These are phyloP conservation scores for Pseudogymnoascus sp. DNA, from an alignment of 2,329 filamentous ascomycete species.

Conservation along the genomic window DNA sequence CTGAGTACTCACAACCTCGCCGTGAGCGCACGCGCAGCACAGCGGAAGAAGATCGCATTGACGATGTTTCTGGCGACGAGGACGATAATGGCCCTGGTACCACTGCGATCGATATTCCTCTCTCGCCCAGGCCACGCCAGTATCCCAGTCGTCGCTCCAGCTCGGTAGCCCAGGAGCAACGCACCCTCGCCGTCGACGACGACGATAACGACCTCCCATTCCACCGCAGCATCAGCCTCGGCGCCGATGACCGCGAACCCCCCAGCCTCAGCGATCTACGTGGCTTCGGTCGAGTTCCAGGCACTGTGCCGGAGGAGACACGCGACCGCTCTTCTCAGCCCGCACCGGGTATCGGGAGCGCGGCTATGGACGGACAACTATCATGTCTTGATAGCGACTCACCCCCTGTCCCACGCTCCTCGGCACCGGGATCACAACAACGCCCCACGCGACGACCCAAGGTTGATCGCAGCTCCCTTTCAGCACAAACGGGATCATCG, in stretches of 20 bases:
- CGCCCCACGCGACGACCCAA: slow-evolving; percentile 20
- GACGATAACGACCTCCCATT: slow-evolving; percentile 54
- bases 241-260: slow-evolving; percentile 57
- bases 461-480: slow-evolving; percentile 20
- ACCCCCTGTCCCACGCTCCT: not conserved
- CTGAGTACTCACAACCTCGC: slow-evolving; percentile 50
- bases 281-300: slow-evolving; percentile 38
- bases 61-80: slow-evolving; percentile 26
- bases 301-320: slow-evolving; percentile 34
- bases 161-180: slow-evolving; percentile 60
- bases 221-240: slow-evolving; percentile 63
- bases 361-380: not conserved
- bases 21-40: slow-evolving; percentile 22
- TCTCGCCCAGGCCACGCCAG: slow-evolving; percentile 56
- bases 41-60: slow-evolving; percentile 20
- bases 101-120: slow-evolving; percentile 66
- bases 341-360: slow-evolving; percentile 15
- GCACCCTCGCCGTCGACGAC: slow-evolving; percentile 50
- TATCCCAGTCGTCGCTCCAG: slow-evolving; percentile 57
- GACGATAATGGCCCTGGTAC: slow-evolving; percentile 45
- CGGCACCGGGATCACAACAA: not conserved
- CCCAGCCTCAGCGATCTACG: slow-evolving; percentile 60
- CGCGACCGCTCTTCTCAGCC: slow-evolving; percentile 31
- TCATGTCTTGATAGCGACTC: not conserved
- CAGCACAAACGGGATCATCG: slow-evolving; percentile 27